Base-by-base conservation (phyloP, 495 filamentous ascomycete species). In the Darksidea phi region DNA sequence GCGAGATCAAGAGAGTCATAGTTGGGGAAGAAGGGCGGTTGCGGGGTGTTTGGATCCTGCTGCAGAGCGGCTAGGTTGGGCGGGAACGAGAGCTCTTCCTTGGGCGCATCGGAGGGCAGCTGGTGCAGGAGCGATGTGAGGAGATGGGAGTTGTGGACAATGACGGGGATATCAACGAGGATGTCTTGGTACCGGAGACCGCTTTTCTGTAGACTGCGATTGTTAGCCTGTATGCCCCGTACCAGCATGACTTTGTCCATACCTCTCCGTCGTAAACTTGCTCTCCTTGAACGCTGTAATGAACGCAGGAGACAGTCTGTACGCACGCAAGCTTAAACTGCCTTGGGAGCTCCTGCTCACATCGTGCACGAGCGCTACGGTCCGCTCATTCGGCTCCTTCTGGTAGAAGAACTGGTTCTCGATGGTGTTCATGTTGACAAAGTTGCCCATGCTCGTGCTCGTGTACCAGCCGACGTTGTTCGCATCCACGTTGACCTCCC, bases 391-490 rank as follows among this genome's bases (percentile, higher is more conserved):
- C 73, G 87, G 71, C 68, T 92, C 89, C 70, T 88, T 91, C 80
- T 98, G 94, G 78, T 96, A 97, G 77, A 89, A 88, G 76, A 86
- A 92, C 76, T 97, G 94, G 76, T 97, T 98, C 81, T 98, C 94
- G 78, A 97, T 89, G 71, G 95, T 91, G 79, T 88, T 90, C 67
- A 86, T 74, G 78, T 89, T 96, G 77, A 97, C 83, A 60, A 97
- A 98, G 80, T 97, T 97, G 71, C 94, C 95, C 85, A 98, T 94
- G 76, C 91, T 96, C 59, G 93, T 91, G 76, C 91, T 97, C 54
- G 90, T 96, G 76, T 98, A 98, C 93, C 93, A 98, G 58, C 94
- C 94, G 55, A 95, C 91, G 67, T 90, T 96, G 79, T 97, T 95
- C 62, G 94, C 94, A 74, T 98, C 94, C 55, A 97, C 89, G 72